Evolutionary conservation across 2,329 filamentous ascomycete species (phyloP).

Genomic region (Kalmusia sp.): DNA sequence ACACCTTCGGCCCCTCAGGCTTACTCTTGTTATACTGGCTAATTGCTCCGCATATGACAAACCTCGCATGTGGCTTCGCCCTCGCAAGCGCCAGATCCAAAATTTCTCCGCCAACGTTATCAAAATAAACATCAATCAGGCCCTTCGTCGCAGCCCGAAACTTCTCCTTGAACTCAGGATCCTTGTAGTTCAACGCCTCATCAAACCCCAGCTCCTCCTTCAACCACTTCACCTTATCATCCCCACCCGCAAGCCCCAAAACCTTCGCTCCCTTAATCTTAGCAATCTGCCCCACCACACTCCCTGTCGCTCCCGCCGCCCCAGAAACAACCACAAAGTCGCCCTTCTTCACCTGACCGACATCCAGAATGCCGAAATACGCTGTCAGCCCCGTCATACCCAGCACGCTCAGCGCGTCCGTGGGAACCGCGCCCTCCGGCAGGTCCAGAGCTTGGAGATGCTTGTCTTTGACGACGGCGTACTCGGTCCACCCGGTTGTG

Average conservation of each 20-base stretch:
- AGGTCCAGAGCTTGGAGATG: conserved; percentile 54
- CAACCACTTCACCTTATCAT: conserved; percentile 63
- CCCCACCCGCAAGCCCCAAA: conserved; percentile 60
- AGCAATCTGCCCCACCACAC: conserved; percentile 78
- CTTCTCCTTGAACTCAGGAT: conserved; percentile 55
- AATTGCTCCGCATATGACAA: conserved; percentile 56
- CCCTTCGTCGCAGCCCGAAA: conserved; percentile 56
- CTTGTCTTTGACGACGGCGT: conserved; percentile 65
- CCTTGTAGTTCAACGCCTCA: conserved; percentile 64
- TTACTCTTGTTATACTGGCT: conserved; percentile 52
- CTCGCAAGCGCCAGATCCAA: conserved; percentile 54
- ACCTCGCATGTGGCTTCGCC: conserved; percentile 50
- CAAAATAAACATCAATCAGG: conserved; percentile 60
- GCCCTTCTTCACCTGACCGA: conserved; percentile 71
- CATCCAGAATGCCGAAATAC: conserved; percentile 75
- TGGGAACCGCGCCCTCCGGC: conserved; percentile 56
- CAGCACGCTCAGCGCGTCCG: conserved; percentile 60
- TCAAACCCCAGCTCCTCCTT: conserved; percentile 61
- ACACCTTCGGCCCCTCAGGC: conserved; percentile 59
- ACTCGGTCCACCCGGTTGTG: conserved; percentile 69
- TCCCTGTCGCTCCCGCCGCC: conserved; percentile 79
- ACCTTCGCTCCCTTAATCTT: conserved; percentile 69
- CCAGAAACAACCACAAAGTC: conserved; percentile 80
- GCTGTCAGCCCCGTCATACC: conserved; percentile 77
- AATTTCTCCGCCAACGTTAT: conserved; percentile 59